These are phyloP conservation scores for Hirsutella minnesotensis DNA, from an alignment of 2,329 filamentous ascomycete species.

Conservation along the genomic window DNA sequence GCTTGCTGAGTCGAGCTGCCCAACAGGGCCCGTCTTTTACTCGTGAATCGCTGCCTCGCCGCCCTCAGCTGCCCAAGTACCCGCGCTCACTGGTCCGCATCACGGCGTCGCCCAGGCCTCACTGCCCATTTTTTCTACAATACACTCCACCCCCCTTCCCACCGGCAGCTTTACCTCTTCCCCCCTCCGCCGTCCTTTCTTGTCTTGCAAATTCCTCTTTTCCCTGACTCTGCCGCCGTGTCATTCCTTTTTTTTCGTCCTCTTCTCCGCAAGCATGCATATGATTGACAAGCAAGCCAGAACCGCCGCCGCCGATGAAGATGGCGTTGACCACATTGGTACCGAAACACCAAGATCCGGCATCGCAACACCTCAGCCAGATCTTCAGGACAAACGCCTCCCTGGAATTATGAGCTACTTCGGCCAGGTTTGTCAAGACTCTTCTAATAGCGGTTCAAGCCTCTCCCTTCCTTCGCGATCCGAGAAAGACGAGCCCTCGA, in stretches of 20 bases:
- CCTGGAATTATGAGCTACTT: slow-evolving; percentile 97
- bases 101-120: background rate
- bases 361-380: slow-evolving; percentile 84
- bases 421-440: slow-evolving; percentile 94
- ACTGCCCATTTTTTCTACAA: background rate
- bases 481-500: slow-evolving; percentile 17
- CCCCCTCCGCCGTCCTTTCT: background rate
- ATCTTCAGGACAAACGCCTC: slow-evolving; percentile 86
- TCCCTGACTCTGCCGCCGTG: slow-evolving; percentile 5
- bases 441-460: slow-evolving; percentile 38
- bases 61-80: slow-evolving; percentile 1
- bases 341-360: slow-evolving; percentile 82
- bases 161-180: slow-evolving; percentile 9
- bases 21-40: slow-evolving; percentile 16
- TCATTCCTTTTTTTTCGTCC: slow-evolving; percentile 1
- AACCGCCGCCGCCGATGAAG: slow-evolving; percentile 52
- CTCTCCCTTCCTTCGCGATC: slow-evolving; percentile 25
- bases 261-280: slow-evolving; percentile 24
- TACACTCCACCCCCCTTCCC: slow-evolving; percentile 16
- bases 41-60: slow-evolving; percentile 9
- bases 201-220: slow-evolving; percentile 7
- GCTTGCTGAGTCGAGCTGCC: background rate
- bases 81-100: background rate
- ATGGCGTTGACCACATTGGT: slow-evolving; percentile 64
- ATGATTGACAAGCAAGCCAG: slow-evolving; percentile 43